Evolutionary conservation across 805 yeast genomes (phyloP).

Genomic region (Myxozyma kluyveri): DNA sequence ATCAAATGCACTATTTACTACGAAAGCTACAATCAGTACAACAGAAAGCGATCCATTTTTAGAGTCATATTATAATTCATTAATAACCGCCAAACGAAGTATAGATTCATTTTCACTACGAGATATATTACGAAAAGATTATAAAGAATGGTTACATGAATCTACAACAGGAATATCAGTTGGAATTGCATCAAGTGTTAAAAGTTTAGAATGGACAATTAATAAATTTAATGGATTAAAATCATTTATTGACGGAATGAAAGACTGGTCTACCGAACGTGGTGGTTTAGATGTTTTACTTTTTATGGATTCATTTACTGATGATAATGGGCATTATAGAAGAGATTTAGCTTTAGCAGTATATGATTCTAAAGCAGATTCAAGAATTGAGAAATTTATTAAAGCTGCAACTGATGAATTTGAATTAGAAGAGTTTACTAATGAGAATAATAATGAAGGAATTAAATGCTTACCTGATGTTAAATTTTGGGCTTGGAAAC

Average conservation of each 20-base stretch:
- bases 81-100: constrained; percentile 57
- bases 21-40: neutral
- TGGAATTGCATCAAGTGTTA: constrained; percentile 78
- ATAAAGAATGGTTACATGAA: constrained; percentile 58
- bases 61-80: constrained; percentile 33
- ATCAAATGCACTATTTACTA: neutral
- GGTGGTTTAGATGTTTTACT: constrained; percentile 43
- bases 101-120: constrained; percentile 55
- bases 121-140: constrained; percentile 78
- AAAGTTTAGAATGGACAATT: constrained; percentile 55
- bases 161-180: constrained; percentile 41
- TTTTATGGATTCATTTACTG: constrained; percentile 49
- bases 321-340: constrained; percentile 38
- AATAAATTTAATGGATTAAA: constrained; percentile 30
- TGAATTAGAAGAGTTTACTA: constrained; percentile 30
- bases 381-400: constrained; percentile 27
- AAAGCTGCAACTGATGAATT: constrained; percentile 32
- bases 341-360: constrained; percentile 47
- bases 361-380: constrained; percentile 29
- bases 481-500: constrained; percentile 39
- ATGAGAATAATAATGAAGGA: constrained; percentile 8
- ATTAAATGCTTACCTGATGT: constrained; percentile 21
- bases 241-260: constrained; percentile 35
- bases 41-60: neutral
- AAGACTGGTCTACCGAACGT: constrained; percentile 36